Percentiles rank a stretch among this genome's conserved stretches.
These are phyloP conservation scores for Tolypocladium capitatum DNA, from an alignment of 2,329 filamentous ascomycete genomes.

Conservation along the genomic window DNA sequence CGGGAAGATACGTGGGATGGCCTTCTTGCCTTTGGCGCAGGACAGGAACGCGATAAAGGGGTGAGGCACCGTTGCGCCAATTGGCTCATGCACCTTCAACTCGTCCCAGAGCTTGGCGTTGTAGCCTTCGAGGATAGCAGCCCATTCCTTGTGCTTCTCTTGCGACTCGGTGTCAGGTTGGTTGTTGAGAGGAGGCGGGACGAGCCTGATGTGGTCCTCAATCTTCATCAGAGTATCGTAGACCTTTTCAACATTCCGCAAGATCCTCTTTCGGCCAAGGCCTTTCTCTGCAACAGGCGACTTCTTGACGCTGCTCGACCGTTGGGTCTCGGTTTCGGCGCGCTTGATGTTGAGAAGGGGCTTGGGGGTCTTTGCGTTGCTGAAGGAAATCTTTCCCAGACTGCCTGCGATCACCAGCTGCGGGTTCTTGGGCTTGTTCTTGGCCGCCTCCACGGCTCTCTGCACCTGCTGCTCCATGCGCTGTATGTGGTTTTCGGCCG, in stretches of 20 bases:
- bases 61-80: constrained; percentile 63
- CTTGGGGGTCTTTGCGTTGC: constrained; percentile 95
- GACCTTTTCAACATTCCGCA: constrained; percentile 78
- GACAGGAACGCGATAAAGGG: constrained; percentile 95
- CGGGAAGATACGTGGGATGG: constrained; percentile 85
- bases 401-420: constrained; percentile 94
- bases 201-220: constrained; percentile 78
- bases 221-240: constrained; percentile 84
- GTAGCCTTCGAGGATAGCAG: constrained; percentile 42
- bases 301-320: constrained; percentile 36
- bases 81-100: constrained; percentile 87
- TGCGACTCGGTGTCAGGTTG: constrained; percentile 49
- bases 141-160: constrained; percentile 67
- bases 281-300: constrained; percentile 24
- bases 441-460: constrained; percentile 90
- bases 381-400: constrained; percentile 95
- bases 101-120: constrained; percentile 74
- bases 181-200: constrained; percentile 51
- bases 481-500: constrained; percentile 93
- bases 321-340: constrained; percentile 50
- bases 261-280: constrained; percentile 67
- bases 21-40: constrained; percentile 91
- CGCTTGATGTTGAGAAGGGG: constrained; percentile 93
- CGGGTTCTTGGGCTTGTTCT: constrained; percentile 95
- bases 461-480: constrained; percentile 99